Evolutionary conservation across 306 rosid species (phyloP).

Genomic region (Prunus kanzakura): DNA sequence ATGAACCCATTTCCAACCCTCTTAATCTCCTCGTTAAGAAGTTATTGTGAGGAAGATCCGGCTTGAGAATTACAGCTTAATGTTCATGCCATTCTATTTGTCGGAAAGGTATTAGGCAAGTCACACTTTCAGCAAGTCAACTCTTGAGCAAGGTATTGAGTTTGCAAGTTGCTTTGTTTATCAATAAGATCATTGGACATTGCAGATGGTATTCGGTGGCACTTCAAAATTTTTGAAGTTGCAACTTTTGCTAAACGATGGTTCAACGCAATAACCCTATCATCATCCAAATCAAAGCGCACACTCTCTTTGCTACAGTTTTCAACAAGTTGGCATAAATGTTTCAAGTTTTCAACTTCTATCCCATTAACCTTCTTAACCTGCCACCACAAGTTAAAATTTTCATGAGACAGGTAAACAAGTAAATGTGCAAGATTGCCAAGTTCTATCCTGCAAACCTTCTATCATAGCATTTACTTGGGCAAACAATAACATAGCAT

Average conservation of each 20-base stretch:
- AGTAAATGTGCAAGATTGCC: neutral
- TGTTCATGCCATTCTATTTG: neutral
- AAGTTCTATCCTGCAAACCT: neutral
- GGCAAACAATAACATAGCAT: neutral
- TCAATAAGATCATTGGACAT: slow-evolving; percentile 59
- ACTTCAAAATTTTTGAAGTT: slow-evolving; percentile 62
- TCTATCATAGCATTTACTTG: neutral
- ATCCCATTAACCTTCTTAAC: slow-evolving; percentile 76
- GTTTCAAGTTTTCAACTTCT: slow-evolving; percentile 67
- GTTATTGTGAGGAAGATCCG: neutral
- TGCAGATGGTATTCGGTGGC: slow-evolving; percentile 77
- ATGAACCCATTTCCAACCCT: neutral
- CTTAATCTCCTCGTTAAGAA: neutral
- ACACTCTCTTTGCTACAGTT: slow-evolving; percentile 49
- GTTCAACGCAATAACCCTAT: slow-evolving; percentile 71
- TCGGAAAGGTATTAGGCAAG: neutral
- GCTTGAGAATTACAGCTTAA: neutral
- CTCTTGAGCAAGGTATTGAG: neutral
- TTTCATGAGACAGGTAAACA: slow-evolving; percentile 5
- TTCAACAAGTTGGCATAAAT: slow-evolving; percentile 71
- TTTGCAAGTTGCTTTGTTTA: slow-evolving; percentile 21
- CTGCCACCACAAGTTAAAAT: slow-evolving; percentile 35
- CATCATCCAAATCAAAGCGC: slow-evolving; percentile 87
- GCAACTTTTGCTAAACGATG: slow-evolving; percentile 59
- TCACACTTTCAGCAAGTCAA: slow-evolving; percentile 18